A percentile compares a stretch with the other conserved stretches of the same genome.
Evolutionary conservation across 305 asterid genomes (phyloP).

Genomic region (Coffea humblotiana): DNA sequence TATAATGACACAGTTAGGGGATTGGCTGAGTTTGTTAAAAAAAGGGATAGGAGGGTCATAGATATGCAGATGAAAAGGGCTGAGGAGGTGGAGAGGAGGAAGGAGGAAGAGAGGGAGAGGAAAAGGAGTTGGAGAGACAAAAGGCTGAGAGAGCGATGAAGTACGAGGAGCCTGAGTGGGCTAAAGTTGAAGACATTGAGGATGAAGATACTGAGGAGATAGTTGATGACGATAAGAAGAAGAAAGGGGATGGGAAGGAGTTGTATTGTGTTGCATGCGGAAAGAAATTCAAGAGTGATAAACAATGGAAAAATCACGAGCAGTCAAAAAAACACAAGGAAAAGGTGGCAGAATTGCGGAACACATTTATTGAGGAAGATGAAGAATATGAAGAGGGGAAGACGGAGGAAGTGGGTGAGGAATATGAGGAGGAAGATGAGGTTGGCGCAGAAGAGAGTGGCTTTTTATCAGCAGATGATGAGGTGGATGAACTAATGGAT

Average conservation of each 20-base stretch:
- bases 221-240: conserved; percentile 47
- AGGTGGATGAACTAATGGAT: conserved; percentile 45
- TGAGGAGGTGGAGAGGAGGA: conserved; percentile 82
- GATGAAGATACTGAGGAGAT: conserved; percentile 55
- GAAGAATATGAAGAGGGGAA: conserved; percentile 43
- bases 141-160: conserved; percentile 73
- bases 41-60: conserved; percentile 90
- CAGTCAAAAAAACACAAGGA: conserved; percentile 96
- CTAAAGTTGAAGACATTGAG: conserved; percentile 62
- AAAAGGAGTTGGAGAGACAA: conserved; percentile 77
- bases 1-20: conserved; percentile 91
- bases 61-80: conserved; percentile 87
- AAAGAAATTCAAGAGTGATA: conserved; percentile 92
- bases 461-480: conserved; percentile 58
- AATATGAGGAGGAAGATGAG: conserved; percentile 36
- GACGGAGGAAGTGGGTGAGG: conserved; percentile 28
- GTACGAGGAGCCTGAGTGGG: conserved; percentile 87
- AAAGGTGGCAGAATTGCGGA: conserved; percentile 72
- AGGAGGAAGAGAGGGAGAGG: conserved; percentile 66
- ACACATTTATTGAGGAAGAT: conserved; percentile 71
- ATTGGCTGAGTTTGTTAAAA: conserved; percentile 82
- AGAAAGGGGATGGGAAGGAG: conserved; percentile 38
- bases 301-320: conserved; percentile 98
- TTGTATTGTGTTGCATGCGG: conserved; percentile 90
- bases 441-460: conserved; percentile 36